These are phyloP conservation scores for Claviceps quebecensis DNA, from an alignment of 2,329 filamentous ascomycete species.

Conservation along the genomic window DNA sequence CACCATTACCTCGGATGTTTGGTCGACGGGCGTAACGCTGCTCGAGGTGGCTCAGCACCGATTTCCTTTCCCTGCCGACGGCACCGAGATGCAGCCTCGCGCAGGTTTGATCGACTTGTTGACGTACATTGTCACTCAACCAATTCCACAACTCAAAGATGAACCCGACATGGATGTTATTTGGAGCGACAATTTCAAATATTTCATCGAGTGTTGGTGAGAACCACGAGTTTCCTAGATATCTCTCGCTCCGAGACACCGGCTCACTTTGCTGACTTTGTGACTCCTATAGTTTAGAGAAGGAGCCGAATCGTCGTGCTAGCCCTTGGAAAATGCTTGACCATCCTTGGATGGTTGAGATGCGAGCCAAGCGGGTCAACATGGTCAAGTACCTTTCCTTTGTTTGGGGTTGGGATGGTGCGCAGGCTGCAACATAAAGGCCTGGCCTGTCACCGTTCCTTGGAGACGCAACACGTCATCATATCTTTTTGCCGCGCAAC, in stretches of 20 bases:
- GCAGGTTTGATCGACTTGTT: slow-evolving; percentile 88
- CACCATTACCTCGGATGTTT: slow-evolving; percentile 96
- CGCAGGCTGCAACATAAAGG: slow-evolving; percentile 3
- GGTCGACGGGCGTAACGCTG: slow-evolving; percentile 90
- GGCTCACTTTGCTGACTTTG: slow-evolving; percentile 12
- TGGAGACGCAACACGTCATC: neutral
- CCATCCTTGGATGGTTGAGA: slow-evolving; percentile 97
- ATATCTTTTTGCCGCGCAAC: neutral
- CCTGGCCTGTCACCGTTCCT: neutral
- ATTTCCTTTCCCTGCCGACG: slow-evolving; percentile 95
- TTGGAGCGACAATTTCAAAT: slow-evolving; percentile 97
- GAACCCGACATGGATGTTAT: slow-evolving; percentile 79
- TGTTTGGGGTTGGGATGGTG: slow-evolving; percentile 94
- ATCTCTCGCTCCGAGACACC: neutral
- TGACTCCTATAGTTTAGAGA: slow-evolving; percentile 58
- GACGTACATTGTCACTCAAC: slow-evolving; percentile 93
- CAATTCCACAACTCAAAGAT: slow-evolving; percentile 89
- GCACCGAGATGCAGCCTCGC: slow-evolving; percentile 85
- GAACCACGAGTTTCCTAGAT: slow-evolving; percentile 24
- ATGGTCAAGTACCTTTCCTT: slow-evolving; percentile 89
- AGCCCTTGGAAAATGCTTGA: slow-evolving; percentile 98
- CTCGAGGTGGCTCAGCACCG: slow-evolving; percentile 99
- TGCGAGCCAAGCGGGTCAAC: slow-evolving; percentile 91
- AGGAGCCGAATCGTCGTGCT: slow-evolving; percentile 72
- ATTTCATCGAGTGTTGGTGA: slow-evolving; percentile 98